Conservation (phyloP, 2,329 filamentous ascomycete species). For the Madurella mycetomatis region DNA sequence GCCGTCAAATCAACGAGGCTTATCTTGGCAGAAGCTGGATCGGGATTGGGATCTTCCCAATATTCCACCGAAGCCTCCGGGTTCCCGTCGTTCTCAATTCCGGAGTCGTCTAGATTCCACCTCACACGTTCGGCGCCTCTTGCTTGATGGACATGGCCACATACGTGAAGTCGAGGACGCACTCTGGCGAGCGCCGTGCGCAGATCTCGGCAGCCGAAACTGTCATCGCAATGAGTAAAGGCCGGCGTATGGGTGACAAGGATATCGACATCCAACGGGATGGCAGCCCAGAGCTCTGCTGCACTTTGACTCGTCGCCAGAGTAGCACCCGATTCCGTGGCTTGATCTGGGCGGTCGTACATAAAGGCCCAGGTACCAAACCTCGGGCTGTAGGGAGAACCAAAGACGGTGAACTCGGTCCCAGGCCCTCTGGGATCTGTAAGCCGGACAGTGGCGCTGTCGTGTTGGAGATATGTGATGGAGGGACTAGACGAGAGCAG, state of each 20-base stretch:
- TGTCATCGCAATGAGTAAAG: constrained; percentile 52
- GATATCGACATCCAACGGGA: constrained; percentile 60
- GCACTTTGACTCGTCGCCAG: constrained; percentile 1
- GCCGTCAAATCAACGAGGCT: constrained; percentile 59
- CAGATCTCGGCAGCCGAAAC: constrained; percentile 58
- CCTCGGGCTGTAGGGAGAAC: constrained; percentile 61
- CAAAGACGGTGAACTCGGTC: constrained; percentile 64
- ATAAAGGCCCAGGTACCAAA: constrained; percentile 62
- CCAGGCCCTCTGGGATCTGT: constrained; percentile 48
- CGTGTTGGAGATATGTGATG: constrained; percentile 63
- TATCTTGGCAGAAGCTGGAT: constrained; percentile 53
- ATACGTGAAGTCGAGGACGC: constrained; percentile 61
- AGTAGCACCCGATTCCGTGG: constrained; percentile 4
- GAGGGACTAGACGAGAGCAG: constrained; percentile 51
- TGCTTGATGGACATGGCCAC: constrained; percentile 67
- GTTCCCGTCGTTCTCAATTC: constrained; percentile 36
- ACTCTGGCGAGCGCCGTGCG: constrained; percentile 54
- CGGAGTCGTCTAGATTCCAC: constrained; percentile 50
- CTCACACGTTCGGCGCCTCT: constrained; percentile 58
- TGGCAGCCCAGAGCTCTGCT: constrained; percentile 51
- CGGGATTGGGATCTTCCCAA: constrained; percentile 58
- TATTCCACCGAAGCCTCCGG: constrained; percentile 40
- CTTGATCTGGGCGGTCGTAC: constrained; percentile 41
- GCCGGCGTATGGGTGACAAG: constrained; percentile 69
- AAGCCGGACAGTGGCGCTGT: constrained; percentile 51